Percentiles rank a stretch among this genome's conserved stretches.
Conservation (phyloP, 768 basidiomycete species). For the Suillus discolor region DNA sequence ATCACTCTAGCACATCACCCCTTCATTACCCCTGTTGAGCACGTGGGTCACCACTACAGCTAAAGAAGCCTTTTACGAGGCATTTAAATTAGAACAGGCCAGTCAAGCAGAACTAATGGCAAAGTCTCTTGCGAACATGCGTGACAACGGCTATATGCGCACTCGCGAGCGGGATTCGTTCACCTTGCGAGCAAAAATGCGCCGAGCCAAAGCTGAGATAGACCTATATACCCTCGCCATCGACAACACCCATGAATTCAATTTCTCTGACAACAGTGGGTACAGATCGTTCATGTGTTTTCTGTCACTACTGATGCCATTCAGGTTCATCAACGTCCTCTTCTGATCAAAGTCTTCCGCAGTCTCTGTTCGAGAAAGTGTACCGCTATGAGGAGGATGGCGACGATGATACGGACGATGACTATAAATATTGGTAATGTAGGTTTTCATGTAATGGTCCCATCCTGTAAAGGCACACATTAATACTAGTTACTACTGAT, state of each 20-base stretch:
- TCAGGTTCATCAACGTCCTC: not conserved
- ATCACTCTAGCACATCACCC: not conserved
- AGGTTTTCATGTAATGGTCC: not conserved
- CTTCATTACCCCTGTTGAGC: not conserved
- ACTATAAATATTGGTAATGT: not conserved
- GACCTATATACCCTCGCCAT: not conserved
- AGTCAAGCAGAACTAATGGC: not conserved
- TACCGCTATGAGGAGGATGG: not conserved
- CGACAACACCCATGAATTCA: not conserved
- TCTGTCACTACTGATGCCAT: not conserved
- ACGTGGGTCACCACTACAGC: not conserved
- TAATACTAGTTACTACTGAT: not conserved
- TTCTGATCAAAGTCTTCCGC: not conserved
- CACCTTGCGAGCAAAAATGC: slow-evolving; percentile 2
- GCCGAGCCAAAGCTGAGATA: not conserved
- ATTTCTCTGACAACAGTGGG: not conserved
- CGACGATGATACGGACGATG: not conserved
- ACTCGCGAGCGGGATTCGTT: not conserved
- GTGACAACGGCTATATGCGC: not conserved
- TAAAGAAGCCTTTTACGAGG: not conserved
- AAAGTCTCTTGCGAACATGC: not conserved
- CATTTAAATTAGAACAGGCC: not conserved
- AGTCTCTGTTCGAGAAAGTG: not conserved
- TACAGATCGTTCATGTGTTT: not conserved
- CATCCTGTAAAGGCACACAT: not conserved